phyloP scores from a whole-genome alignment of 2,329 filamentous ascomycete genomes.

The Cercospora sp. region DNA sequence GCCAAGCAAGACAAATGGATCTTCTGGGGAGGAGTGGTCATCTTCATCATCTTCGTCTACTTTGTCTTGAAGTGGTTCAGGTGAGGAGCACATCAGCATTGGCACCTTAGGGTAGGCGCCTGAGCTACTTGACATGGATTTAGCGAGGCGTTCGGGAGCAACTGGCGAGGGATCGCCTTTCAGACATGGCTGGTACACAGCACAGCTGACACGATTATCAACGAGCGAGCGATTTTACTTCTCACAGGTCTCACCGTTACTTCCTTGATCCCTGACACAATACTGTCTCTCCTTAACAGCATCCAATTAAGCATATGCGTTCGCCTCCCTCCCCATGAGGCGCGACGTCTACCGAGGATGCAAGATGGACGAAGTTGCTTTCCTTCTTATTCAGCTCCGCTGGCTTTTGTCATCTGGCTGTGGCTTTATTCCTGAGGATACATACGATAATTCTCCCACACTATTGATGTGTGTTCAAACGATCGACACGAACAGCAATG shows the following conservation, averaged over 20 bases:
- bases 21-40: constrained; percentile 79
- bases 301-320: constrained; percentile 25
- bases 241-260: not conserved
- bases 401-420: not conserved
- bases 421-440: constrained; percentile 13
- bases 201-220: constrained; percentile 8
- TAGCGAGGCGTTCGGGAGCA: constrained; percentile 21
- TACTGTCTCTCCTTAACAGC: not conserved
- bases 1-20: constrained; percentile 98
- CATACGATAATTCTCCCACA: not conserved
- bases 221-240: not conserved
- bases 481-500: not conserved
- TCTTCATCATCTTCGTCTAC: constrained; percentile 93
- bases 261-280: not conserved
- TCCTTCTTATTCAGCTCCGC: constrained; percentile 10
- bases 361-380: constrained; percentile 17
- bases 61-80: constrained; percentile 76
- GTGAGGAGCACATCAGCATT: not conserved
- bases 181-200: constrained; percentile 1
- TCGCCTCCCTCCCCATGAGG: constrained; percentile 15
- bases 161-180: not conserved
- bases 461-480: not conserved
- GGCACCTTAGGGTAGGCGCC: not conserved
- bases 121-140: not conserved
- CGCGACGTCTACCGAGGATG: constrained; percentile 20